These are phyloP conservation scores for Trametes punicea DNA, from an alignment of 768 basidiomycete species.

Conservation along the genomic window DNA sequence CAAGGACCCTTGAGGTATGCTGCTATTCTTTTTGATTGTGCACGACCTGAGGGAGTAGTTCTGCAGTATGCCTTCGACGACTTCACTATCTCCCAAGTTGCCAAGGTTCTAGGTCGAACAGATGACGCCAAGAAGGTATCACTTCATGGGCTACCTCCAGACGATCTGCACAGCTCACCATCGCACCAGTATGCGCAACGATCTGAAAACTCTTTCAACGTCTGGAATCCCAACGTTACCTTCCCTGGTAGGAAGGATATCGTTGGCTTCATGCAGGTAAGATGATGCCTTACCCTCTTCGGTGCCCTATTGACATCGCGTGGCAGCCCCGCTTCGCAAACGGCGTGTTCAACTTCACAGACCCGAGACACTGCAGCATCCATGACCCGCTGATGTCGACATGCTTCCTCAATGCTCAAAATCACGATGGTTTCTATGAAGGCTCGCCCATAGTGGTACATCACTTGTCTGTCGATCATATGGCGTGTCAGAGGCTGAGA, in stretches of 20 bases:
- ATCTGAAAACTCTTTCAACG: constrained; percentile 54
- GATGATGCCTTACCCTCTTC: background rate
- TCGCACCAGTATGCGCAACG: constrained; percentile 47
- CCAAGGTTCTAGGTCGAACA: constrained; percentile 48
- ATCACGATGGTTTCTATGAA: constrained; percentile 64
- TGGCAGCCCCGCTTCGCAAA: constrained; percentile 50
- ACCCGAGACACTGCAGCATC: constrained; percentile 64
- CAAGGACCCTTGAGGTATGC: constrained; percentile 54
- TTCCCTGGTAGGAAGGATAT: constrained; percentile 45
- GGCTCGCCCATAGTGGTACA: constrained; percentile 55
- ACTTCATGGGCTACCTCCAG: background rate
- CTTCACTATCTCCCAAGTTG: constrained; percentile 63
- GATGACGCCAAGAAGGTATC: constrained; percentile 50
- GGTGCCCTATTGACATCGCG: background rate
- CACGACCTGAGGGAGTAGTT: background rate
- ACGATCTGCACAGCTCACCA: background rate
- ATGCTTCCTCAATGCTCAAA: constrained; percentile 55
- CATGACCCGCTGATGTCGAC: constrained; percentile 56
- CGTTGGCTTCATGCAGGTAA: constrained; percentile 59
- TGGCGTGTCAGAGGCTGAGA: background rate
- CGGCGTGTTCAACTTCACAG: constrained; percentile 61
- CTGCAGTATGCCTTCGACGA: constrained; percentile 61
- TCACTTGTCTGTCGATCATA: background rate
- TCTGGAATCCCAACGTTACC: constrained; percentile 56
- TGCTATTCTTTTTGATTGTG: background rate